Conservation (phyloP, 1,139 yeast species). For the Saccharomyces hybrid region DNA sequence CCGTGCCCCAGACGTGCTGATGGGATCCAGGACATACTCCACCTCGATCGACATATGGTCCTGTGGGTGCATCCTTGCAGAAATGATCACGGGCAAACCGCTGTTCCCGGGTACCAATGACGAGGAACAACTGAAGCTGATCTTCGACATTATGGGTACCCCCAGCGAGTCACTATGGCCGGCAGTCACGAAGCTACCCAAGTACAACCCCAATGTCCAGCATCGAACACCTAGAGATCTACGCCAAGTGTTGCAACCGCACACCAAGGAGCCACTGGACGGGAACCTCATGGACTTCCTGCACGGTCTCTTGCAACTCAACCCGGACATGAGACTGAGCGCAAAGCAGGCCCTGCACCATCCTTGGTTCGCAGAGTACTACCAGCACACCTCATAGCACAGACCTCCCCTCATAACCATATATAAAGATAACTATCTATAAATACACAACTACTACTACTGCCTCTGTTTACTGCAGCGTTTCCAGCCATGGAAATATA, state of each 20-base stretch:
- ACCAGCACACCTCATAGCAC: conserved; percentile 9
- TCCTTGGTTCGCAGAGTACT: conserved; percentile 88
- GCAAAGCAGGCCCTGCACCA: conserved; percentile 91
- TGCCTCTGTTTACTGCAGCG: not conserved
- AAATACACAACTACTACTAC: not conserved
- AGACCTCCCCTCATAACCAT: not conserved
- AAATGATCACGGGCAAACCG: conserved; percentile 98
- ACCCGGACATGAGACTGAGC: conserved; percentile 84
- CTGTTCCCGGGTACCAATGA: conserved; percentile 93
- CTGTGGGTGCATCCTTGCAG: conserved; percentile 62
- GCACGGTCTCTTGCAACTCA: conserved; percentile 72
- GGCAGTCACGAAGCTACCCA: conserved; percentile 77
- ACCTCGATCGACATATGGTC: conserved; percentile 99
- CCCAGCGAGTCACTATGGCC: conserved; percentile 98
- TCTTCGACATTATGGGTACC: conserved; percentile 91
- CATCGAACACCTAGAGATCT: conserved; percentile 86
- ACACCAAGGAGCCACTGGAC: conserved; percentile 58
- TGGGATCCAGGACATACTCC: conserved; percentile 91
- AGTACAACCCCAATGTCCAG: conserved; percentile 78
- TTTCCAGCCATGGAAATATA: not conserved
- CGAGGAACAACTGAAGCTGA: conserved; percentile 85
- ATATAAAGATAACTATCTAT: not conserved
- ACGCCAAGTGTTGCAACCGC: conserved; percentile 47
- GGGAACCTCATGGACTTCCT: conserved; percentile 73
- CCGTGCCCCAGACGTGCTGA: conserved; percentile 93